Conservation (phyloP, 1,139 yeast genomes). For the Taiozyma onychis region DNA sequence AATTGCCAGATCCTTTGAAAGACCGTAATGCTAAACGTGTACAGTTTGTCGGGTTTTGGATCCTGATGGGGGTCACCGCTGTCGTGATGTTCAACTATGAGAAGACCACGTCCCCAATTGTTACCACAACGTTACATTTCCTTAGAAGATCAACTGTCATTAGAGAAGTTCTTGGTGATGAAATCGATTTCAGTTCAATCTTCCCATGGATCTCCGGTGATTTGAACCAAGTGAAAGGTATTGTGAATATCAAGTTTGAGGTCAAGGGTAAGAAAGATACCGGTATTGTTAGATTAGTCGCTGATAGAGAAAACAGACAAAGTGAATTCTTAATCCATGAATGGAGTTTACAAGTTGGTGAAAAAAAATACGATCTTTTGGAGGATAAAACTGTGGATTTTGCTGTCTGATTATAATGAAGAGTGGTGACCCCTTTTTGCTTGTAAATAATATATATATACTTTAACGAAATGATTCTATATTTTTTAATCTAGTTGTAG, state of each 20-base stretch:
- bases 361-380: conserved; percentile 43
- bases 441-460: background rate
- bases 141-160: conserved; percentile 73
- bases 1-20: conserved; percentile 70
- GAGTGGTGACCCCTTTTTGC: background rate
- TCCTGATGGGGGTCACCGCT: conserved; percentile 61
- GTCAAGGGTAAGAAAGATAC: conserved; percentile 56
- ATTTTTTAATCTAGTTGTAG: too few relatives aligned
- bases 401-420: conserved; percentile 12
- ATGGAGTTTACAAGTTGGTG: conserved; percentile 47
- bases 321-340: conserved; percentile 56
- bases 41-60: conserved; percentile 55
- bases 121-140: conserved; percentile 81
- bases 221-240: conserved; percentile 77
- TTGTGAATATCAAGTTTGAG: conserved; percentile 64
- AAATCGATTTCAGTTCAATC: conserved; percentile 61
- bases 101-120: conserved; percentile 81
- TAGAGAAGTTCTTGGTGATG: conserved; percentile 61
- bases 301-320: conserved; percentile 49
- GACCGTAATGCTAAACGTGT: conserved; percentile 44
- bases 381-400: conserved; percentile 42
- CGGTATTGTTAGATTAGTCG: conserved; percentile 54
- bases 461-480: background rate
- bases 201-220: conserved; percentile 92
- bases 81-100: conserved; percentile 72